Evolutionary conservation across 768 basidiomycete species (phyloP).

Genomic region (Suillus tomentosus): DNA sequence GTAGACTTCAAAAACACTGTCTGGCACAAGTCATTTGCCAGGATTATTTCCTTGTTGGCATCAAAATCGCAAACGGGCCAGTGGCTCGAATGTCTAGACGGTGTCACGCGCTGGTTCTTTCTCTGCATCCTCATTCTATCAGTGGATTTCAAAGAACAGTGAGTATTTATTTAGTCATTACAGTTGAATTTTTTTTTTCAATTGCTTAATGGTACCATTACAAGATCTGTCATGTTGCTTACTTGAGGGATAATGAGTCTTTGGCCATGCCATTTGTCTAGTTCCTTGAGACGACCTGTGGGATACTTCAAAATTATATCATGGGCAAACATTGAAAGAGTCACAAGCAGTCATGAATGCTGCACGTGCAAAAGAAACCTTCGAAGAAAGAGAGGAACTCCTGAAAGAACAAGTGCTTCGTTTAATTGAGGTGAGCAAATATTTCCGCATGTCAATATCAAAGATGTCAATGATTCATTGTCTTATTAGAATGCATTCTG

Average conservation of each 20-base stretch:
- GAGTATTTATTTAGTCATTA: slow-evolving; percentile 17
- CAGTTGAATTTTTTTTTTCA: background rate
- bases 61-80: slow-evolving; percentile 10
- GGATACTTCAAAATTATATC: slow-evolving; percentile 11
- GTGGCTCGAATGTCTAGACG: slow-evolving; percentile 33
- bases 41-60: slow-evolving; percentile 9
- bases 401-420: slow-evolving; percentile 19
- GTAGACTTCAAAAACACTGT: slow-evolving; percentile 17
- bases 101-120: slow-evolving; percentile 29
- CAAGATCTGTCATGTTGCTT: slow-evolving; percentile 38
- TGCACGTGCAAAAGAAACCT: slow-evolving; percentile 18
- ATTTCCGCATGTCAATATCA: background rate
- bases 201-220: background rate
- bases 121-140: slow-evolving; percentile 35
- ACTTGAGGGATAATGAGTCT: slow-evolving; percentile 28
- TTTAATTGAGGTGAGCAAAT: slow-evolving; percentile 18
- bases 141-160: slow-evolving; percentile 51
- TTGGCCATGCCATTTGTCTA: slow-evolving; percentile 40
- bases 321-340: slow-evolving; percentile 20
- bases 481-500: slow-evolving; percentile 33
- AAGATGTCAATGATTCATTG: background rate
- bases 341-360: background rate
- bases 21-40: slow-evolving; percentile 17
- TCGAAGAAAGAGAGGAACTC: slow-evolving; percentile 21
- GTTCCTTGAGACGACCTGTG: slow-evolving; percentile 30